Evolutionary conservation across 306 rosid species (phyloP), one percentile per base, ranked within the genome.

Genomic region (Acmispon strigosus): DNA sequence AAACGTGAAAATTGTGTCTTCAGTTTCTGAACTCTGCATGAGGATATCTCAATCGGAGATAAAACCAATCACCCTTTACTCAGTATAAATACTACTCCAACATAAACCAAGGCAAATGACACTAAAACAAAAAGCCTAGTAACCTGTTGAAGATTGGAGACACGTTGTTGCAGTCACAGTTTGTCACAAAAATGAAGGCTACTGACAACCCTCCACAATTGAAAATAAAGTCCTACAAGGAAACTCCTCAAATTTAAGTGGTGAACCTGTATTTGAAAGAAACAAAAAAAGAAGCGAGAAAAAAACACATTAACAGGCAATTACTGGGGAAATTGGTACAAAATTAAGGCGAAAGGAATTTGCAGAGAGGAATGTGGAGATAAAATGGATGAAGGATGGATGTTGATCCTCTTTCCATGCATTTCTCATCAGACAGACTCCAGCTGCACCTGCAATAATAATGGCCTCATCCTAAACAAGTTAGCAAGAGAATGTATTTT

Each of bases 181-280:
- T 81, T n/a, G 96, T 88, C 67, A 87, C 80, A 63, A 90, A 93
- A 41, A 84, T 61, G 78, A 93, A 90, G 41, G 96, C 97, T 69
- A 93, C 93, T 0, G 97, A 93, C 55, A 85, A 75, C 50, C 97
- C 93, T 22, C 97, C 97, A 73, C 93, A 93, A 60, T 93, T 93
- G 91, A 93, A 90, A 76, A 93, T 90, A 60, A 93, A 88, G 79
- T 93, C 98, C 98, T 93, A 53, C 82, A 73, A 18, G 55, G 37
- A 56, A 64, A 13, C 45, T 49, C 65, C 56, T 61, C 43, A 41
- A 55, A 75, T 19, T 51, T 77, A 51, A 77, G 66, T 8, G 56
- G 47, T n/a, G 29, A 76, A 41, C 18, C 63, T 14, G 13, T 3
- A 8, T 47, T 24, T 55, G 34, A 56, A 53, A 69, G 18, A 5